Percentiles rank a stretch among this genome's conserved stretches.
Conservation (phyloP, 306 rosid species). For the Malus sieversii region DNA sequence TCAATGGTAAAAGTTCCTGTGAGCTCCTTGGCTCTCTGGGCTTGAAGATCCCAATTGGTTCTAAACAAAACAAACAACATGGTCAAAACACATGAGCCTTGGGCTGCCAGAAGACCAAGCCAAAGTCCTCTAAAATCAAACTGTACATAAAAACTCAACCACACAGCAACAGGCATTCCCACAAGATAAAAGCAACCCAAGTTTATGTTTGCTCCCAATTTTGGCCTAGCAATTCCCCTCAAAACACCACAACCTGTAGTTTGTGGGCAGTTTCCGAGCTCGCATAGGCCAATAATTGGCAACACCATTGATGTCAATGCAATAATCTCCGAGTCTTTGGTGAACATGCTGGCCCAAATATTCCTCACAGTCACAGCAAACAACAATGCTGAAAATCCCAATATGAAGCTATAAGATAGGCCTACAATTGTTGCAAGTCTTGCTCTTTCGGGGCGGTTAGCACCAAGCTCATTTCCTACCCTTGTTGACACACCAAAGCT, state of each 20-base stretch:
- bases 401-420: slow-evolving; percentile 44
- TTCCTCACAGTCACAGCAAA: slow-evolving; percentile 55
- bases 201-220: slow-evolving; percentile 73
- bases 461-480: slow-evolving; percentile 85
- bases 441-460: slow-evolving; percentile 47
- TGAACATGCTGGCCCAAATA: slow-evolving; percentile 77
- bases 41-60: slow-evolving; percentile 74
- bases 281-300: slow-evolving; percentile 79
- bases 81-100: slow-evolving; percentile 58
- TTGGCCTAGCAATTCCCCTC: slow-evolving; percentile 83
- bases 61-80: slow-evolving; percentile 59
- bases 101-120: slow-evolving; percentile 82
- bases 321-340: slow-evolving; percentile 53
- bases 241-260: slow-evolving; percentile 85
- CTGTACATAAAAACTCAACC: slow-evolving; percentile 60
- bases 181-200: slow-evolving; percentile 76
- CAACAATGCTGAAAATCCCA: slow-evolving; percentile 56
- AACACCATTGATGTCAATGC: slow-evolving; percentile 58
- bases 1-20: slow-evolving; percentile 35
- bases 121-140: slow-evolving; percentile 77
- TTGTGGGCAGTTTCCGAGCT: slow-evolving; percentile 90
- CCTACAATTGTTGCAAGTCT: slow-evolving; percentile 59
- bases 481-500: slow-evolving; percentile 88
- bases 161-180: slow-evolving; percentile 81
- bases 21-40: slow-evolving; percentile 51